Evolutionary conservation across 495 filamentous ascomycete species (phyloP).

Genomic region (Penicillium herquei): DNA sequence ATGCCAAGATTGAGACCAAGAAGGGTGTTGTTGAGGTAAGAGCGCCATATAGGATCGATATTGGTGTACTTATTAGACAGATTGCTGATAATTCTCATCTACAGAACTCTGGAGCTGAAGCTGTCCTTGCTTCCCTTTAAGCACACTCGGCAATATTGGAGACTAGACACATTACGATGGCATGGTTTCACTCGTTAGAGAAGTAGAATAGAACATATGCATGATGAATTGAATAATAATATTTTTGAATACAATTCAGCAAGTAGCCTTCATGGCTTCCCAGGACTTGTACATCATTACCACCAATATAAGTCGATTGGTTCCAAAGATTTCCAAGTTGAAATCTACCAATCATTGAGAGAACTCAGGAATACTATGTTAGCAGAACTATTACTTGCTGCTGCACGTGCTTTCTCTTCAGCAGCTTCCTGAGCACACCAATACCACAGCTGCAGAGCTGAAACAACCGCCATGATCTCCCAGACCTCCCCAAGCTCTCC

Average conservation of each 20-base stretch:
- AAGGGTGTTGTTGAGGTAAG: constrained; percentile 51
- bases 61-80: not conserved
- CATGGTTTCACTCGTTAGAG: not conserved
- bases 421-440: not conserved
- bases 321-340: too few species aligned
- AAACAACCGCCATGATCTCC: constrained; percentile 13
- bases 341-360: too few species aligned
- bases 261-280: too few species aligned
- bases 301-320: too few species aligned
- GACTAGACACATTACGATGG: not conserved
- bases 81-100: not conserved
- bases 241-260: too few species aligned
- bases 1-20: constrained; percentile 76
- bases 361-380: too few species aligned
- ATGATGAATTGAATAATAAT: too few species aligned
- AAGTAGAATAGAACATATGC: not conserved
- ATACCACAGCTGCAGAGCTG: constrained; percentile 10
- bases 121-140: constrained; percentile 51
- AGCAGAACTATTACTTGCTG: too few species aligned
- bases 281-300: too few species aligned
- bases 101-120: constrained; percentile 71
- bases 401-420: too few species aligned
- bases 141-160: not conserved
- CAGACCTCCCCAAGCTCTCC: constrained; percentile 11
- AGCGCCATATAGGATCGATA: too few species aligned